Evolutionary conservation across 345 rosid species (phyloP).

Genomic region (Boechera retrofracta): DNA sequence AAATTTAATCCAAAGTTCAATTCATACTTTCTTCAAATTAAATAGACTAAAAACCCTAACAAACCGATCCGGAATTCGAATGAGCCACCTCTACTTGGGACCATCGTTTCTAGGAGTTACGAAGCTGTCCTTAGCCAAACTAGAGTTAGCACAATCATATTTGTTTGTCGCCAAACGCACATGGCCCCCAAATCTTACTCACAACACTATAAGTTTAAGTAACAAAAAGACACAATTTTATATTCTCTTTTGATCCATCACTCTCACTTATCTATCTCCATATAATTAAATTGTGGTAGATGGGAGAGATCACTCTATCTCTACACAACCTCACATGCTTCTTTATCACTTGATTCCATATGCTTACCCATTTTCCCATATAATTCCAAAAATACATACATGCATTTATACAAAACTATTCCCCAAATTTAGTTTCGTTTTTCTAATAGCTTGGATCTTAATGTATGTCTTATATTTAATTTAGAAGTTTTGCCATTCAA

Average conservation of each 20-base stretch:
- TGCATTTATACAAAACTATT: conserved; percentile 21
- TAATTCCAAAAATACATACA: conserved; percentile 41
- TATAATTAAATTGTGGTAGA: conserved; percentile 45
- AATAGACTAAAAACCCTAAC: neutral
- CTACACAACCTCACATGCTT: conserved; percentile 48
- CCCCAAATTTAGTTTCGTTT: conserved; percentile 15
- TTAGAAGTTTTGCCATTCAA: conserved; percentile 19
- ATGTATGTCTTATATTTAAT: conserved; percentile 17
- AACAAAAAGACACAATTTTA: conserved; percentile 35
- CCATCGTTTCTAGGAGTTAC: conserved; percentile 9
- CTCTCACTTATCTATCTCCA: conserved; percentile 43
- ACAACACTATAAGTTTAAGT: conserved; percentile 18
- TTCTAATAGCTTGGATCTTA: conserved; percentile 34
- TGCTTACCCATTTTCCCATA: conserved; percentile 30
- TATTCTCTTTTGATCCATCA: conserved; percentile 43
- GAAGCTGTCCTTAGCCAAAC: conserved; percentile 19
- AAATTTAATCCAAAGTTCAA: neutral
- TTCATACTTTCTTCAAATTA: neutral
- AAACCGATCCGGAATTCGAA: neutral
- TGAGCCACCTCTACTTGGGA: neutral
- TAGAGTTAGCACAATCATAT: conserved; percentile 31
- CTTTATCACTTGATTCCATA: conserved; percentile 45
- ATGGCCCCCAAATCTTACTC: conserved; percentile 42
- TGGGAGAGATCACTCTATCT: conserved; percentile 43
- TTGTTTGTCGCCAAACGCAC: conserved; percentile 30